Base-by-base conservation (phyloP, 1,284 basidiomycete species). In the Rhodotorula sp. region DNA sequence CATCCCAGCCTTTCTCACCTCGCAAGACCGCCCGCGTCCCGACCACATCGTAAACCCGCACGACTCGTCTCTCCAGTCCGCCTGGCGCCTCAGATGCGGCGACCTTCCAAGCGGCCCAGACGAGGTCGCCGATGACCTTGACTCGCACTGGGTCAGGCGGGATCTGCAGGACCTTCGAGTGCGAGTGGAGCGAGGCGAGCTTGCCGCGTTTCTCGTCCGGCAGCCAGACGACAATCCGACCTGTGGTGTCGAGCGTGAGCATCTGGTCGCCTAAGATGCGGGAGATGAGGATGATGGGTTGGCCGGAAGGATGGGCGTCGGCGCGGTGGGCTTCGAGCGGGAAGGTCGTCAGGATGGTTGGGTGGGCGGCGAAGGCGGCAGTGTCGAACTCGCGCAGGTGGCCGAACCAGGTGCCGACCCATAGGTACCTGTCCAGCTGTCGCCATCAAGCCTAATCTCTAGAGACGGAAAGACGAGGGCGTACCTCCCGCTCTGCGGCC, bases 191-290 rank as follows among this genome's bases (percentile, higher is more conserved):
- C 34, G 68, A 62, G 46, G 47, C 57, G 51, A 62, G 46, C 8
- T 22, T 39, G 6, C 58, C 68, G 22, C 8, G 15, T 1, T 29
- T 15, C 24, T 13, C 8, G 8, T 48, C 63, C 0, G 64, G 57
- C 4, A 66, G 61, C 70, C 70, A 71, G 19, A 71, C 48, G 36
- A 68, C 56, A 20, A 67, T 36, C 2, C 46, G 36, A 2, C 70
- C 70, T 0, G 52, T 36, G 0, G 47, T 17, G 53, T 71, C 70
- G 55, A 71, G 51, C 15, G 70, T 71, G 52, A 32, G 47, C 59
- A 71, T 68, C 46, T n/a, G 24, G 6, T 52, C 36, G 0, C 24
- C 22, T 29, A 27, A 36, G 5, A 46, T 10, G 20, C 44, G 51
- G 0, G 29, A 10, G 34, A 65, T 51, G 20, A 49, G 36, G 20